A percentile compares a stretch with the other conserved stretches of the same genome.
Conservation (phyloP, 2,329 filamentous ascomycete genomes). For the Penicillium sp. region DNA sequence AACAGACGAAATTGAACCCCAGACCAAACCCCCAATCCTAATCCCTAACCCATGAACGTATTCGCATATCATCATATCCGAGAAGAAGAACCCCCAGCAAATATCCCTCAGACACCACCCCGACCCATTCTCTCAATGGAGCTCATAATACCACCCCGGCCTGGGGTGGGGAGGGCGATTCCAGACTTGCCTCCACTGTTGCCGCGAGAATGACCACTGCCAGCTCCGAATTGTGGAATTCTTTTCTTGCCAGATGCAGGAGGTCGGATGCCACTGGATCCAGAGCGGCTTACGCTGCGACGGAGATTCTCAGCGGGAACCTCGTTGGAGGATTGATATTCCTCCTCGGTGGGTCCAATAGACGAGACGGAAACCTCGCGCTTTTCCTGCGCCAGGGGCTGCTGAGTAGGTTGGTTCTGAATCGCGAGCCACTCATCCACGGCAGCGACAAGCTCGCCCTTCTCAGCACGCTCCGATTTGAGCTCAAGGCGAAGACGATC, state of each 20-base stretch:
- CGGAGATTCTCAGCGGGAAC: constrained; percentile 19
- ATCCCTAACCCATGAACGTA: too few species aligned
- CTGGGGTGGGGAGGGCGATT: constrained; percentile 38
- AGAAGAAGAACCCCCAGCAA: neutral
- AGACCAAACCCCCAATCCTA: neutral
- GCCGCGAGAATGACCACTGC: constrained; percentile 30
- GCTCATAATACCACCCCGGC: constrained; percentile 73
- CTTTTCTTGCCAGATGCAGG: constrained; percentile 32
- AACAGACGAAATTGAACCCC: neutral
- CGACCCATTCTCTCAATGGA: constrained; percentile 87
- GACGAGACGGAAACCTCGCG: constrained; percentile 21
- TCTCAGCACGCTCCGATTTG: constrained; percentile 49
- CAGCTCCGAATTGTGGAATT: constrained; percentile 33
- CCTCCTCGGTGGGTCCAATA: constrained; percentile 12
- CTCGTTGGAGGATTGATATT: constrained; percentile 14
- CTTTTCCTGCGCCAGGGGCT: neutral
- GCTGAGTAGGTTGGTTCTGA: constrained; percentile 27
- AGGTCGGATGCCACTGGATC: constrained; percentile 32
- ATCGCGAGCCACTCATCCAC: constrained; percentile 49
- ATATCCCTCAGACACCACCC: constrained; percentile 22
- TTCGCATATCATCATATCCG: neutral
- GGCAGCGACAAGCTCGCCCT: constrained; percentile 48
- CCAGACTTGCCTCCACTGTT: constrained; percentile 39
- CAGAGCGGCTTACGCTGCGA: constrained; percentile 26
- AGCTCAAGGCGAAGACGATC: constrained; percentile 60